phyloP scores from a whole-genome alignment of 2,329 filamentous ascomycete genomes.

The Dothideomycetes sp. region DNA sequence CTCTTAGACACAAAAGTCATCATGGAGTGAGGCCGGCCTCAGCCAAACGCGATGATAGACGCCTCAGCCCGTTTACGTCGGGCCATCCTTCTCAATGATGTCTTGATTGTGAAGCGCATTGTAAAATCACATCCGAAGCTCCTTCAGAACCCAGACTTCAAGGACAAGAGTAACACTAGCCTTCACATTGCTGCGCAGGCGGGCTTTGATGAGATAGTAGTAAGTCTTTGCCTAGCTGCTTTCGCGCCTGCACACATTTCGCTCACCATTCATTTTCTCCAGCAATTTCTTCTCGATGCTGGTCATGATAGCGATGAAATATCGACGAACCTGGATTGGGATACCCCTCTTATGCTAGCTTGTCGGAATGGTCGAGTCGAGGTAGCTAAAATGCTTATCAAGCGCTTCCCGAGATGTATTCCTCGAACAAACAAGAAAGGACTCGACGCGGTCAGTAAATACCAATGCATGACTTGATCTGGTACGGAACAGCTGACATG shows the following conservation, averaged over 20 bases:
- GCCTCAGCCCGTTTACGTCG: conserved; percentile 66
- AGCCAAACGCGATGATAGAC: conserved; percentile 51
- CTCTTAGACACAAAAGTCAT: background rate
- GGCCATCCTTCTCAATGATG: conserved; percentile 67
- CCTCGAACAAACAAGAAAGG: conserved; percentile 55
- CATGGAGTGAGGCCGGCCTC: conserved; percentile 4
- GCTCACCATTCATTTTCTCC: conserved; percentile 1
- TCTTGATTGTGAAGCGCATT: conserved; percentile 64
- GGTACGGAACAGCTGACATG: too few relatives aligned
- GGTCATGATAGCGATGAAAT: conserved; percentile 67
- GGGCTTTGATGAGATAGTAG: conserved; percentile 57
- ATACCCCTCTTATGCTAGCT: conserved; percentile 75
- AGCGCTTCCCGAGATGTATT: conserved; percentile 52
- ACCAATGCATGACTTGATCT: too few relatives aligned
- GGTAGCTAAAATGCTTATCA: conserved; percentile 60
- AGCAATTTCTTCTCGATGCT: conserved; percentile 56
- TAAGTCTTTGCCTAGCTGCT: conserved; percentile 11
- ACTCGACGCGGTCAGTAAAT: conserved; percentile 50
- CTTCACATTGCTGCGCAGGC: conserved; percentile 70
- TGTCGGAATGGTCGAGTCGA: conserved; percentile 58
- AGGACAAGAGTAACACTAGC: conserved; percentile 68
- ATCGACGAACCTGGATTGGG: conserved; percentile 66
- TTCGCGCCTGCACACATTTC: conserved; percentile 1
- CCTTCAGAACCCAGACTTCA: conserved; percentile 69
- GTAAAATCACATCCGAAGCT: conserved; percentile 59